These are phyloP conservation scores for Ziziphus jujuba DNA, from an alignment of 306 rosid genomes.

Conservation along the genomic window DNA sequence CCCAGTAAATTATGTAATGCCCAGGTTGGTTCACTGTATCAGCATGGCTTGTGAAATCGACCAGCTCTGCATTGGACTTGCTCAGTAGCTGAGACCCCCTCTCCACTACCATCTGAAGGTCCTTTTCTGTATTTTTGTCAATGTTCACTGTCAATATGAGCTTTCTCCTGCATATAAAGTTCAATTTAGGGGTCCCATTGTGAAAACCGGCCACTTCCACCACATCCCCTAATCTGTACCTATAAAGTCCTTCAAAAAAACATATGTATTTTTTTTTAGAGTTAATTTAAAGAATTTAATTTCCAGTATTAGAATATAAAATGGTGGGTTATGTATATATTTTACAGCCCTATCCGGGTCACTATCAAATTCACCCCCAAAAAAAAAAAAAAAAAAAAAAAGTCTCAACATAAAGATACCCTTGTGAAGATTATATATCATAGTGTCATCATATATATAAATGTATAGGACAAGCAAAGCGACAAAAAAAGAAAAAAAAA, in stretches of 20 bases:
- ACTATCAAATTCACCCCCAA: not conserved
- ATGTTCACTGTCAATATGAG: constrained; percentile 67
- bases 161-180: constrained; percentile 76
- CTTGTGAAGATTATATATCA: too few species aligned
- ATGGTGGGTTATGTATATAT: too few species aligned
- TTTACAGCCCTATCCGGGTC: too few species aligned
- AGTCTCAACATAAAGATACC: not conserved
- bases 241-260: constrained; percentile 61
- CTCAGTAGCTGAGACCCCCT: constrained; percentile 51
- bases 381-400: too few species aligned
- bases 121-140: constrained; percentile 91
- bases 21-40: constrained; percentile 52
- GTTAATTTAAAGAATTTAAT: too few species aligned
- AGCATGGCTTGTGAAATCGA: constrained; percentile 86
- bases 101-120: constrained; percentile 84
- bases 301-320: too few species aligned
- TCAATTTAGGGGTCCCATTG: constrained; percentile 76
- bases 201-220: constrained; percentile 86
- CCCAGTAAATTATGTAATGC: constrained; percentile 81
- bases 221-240: constrained; percentile 88
- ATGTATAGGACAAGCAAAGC: not conserved
- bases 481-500: not conserved
- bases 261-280: not conserved
- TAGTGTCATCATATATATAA: too few species aligned
- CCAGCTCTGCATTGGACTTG: constrained; percentile 52